Base-by-base conservation (phyloP, 2,329 filamentous ascomycete species). In the Mollisia scopiformis region DNA sequence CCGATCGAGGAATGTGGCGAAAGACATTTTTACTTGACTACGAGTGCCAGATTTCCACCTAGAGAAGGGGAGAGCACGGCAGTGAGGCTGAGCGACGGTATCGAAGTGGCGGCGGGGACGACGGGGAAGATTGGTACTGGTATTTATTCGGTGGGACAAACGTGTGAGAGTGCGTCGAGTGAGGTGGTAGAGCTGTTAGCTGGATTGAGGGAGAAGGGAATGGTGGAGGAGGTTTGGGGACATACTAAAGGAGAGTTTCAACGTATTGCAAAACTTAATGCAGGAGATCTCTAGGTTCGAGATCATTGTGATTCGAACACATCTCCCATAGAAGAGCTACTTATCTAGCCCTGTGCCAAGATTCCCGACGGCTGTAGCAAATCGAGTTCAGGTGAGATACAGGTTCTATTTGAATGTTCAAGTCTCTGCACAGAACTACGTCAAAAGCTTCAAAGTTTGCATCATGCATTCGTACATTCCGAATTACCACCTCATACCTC, bases 1-100 rank as follows among this genome's bases (percentile, higher is more conserved):
- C 59, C 62, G 2, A 6, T 64, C 43, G 60, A 68, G n/a, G 67
- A 69, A 59, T 46, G 62, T 55, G 67, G 67, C 3, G 64, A 69
- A 56, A 62, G 67, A 49, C 67, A 69, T 49, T 33, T 68, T 13
- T 68, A 55, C 23, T 52, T 65, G 19, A 58, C 62, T 7, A 69
- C 67, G 4, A 66, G 65, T 65, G 61, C 43, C 1, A 53, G 54
- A 27, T 69, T 47, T 63, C 58, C 58, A 7, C 25, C 64, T 8
- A 21, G 35, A 3, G 27, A 39, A 23, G 51, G 47, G 1, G 43
- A 31, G 1, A 53, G 57, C 31, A 50, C 57, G n/a, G 33, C 53
- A 8, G 65, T 23, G 25, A 16, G n/a, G 27, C n/a, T 47, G 21
- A n/a, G 6, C 2, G 33, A 55, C 2, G 35, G 25, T 1, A 13